phyloP scores from a whole-genome alignment of 352 stramenopile species.

The Pythium sp. region DNA sequence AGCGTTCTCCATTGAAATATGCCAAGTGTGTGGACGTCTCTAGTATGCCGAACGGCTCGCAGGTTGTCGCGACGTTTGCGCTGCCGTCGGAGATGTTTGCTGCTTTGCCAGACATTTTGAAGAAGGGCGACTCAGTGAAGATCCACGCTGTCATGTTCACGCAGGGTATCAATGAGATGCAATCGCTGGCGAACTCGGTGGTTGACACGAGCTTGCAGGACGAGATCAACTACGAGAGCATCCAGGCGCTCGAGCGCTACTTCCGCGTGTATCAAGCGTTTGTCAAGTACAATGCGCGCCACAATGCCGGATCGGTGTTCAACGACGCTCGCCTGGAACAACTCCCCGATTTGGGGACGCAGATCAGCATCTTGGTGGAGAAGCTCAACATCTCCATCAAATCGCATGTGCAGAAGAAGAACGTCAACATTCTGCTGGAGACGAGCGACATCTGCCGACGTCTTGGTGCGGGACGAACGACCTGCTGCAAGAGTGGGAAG shows the following conservation, averaged over 20 bases:
- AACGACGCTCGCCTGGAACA: constrained; percentile 28
- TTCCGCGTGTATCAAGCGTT: constrained; percentile 76
- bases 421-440: constrained; percentile 84
- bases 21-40: constrained; percentile 79
- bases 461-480: constrained; percentile 89
- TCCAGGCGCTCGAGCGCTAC: constrained; percentile 65
- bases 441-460: constrained; percentile 88
- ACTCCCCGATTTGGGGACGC: constrained; percentile 46
- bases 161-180: constrained; percentile 93
- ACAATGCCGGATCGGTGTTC: constrained; percentile 14
- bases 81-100: constrained; percentile 54
- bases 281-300: constrained; percentile 31
- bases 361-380: constrained; percentile 55
- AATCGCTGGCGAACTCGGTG: constrained; percentile 89
- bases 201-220: constrained; percentile 82
- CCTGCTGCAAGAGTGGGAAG: constrained; percentile 98
- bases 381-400: constrained; percentile 57
- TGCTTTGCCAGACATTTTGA: constrained; percentile 56
- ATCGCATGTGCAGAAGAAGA: constrained; percentile 79
- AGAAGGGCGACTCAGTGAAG: constrained; percentile 69
- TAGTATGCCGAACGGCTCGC: constrained; percentile 39
- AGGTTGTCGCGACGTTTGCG: constrained; percentile 72
- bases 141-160: constrained; percentile 83
- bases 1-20: constrained; percentile 46
- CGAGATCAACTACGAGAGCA: constrained; percentile 81